Evolutionary conservation across 495 filamentous ascomycete species (phyloP).

Genomic region (Letharia lupina): DNA sequence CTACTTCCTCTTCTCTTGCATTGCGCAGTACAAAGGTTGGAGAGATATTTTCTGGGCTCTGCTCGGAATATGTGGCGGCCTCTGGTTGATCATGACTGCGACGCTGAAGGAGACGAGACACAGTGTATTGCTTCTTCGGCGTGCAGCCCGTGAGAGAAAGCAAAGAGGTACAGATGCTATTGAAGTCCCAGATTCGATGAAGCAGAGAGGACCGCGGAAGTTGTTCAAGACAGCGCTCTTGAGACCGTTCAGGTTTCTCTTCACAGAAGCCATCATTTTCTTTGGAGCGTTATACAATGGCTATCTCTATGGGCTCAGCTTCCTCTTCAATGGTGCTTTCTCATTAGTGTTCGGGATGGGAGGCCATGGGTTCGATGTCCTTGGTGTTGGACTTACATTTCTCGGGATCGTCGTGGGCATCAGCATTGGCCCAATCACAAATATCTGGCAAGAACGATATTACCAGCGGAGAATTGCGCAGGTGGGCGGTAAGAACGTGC

Average conservation of each 20-base stretch:
- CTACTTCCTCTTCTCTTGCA: conserved; percentile 37
- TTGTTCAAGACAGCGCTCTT: conserved; percentile 29
- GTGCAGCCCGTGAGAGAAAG: conserved; percentile 23
- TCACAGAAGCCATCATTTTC: conserved; percentile 34
- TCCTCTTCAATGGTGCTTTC: conserved; percentile 37
- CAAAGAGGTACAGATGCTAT: conserved; percentile 14
- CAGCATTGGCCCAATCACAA: conserved; percentile 34
- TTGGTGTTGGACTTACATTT: conserved; percentile 35
- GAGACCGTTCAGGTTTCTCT: conserved; percentile 33
- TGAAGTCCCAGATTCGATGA: conserved; percentile 24
- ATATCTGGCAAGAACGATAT: conserved; percentile 37
- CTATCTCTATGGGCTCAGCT: conserved; percentile 35
- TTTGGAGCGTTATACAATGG: conserved; percentile 33
- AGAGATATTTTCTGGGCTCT: conserved; percentile 41
- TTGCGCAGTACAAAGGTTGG: conserved; percentile 34
- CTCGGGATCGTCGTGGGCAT: conserved; percentile 39
- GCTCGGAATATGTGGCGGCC: conserved; percentile 38
- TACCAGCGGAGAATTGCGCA: conserved; percentile 25
- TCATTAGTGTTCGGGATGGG: conserved; percentile 37
- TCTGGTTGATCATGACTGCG: conserved; percentile 35
- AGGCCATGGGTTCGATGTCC: conserved; percentile 37
- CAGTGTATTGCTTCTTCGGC: conserved; percentile 26
- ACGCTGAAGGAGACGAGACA: conserved; percentile 41
- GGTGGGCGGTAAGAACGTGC: conserved; percentile 26
- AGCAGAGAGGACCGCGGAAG: conserved; percentile 18